Evolutionary conservation across 257 asterid genomes (phyloP), one percentile per base, ranked within the genome.

Genomic region (Salvia miltiorrhiza): DNA sequence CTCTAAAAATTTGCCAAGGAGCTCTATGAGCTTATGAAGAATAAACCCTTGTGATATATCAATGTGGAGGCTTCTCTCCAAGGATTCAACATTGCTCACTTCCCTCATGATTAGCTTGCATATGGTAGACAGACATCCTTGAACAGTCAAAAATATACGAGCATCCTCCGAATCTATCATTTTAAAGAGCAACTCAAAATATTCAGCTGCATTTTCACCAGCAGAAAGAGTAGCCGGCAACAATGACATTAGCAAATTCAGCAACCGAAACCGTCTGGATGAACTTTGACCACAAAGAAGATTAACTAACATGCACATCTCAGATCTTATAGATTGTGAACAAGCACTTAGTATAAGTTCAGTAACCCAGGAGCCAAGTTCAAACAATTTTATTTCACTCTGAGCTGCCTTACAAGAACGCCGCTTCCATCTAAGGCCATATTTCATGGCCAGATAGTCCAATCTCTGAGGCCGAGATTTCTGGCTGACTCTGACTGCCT

Each of bases 321-420:
- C 99, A 23, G 97, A 89, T 72, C 99, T 84, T 76, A 94, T 89
- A 73, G 99, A 91, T 81, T 87, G 99, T 55, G 99, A 94, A 72
- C 97, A 94, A 76, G 97, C 97, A 77, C 99, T 94, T 80, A 94
- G 80, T 75, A 94, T 86, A 60, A 94, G 97, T 85, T 94, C 99
- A 7, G 96, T 89, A 63, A 94, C 99, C 99, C 99, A 94, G 60
- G 97, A 89, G 48, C 99, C 99, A 61, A 94, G 93, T 74, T 94
- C 99, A 82, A 94, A 94, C 23, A 93, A 76, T 74, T 88, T 79
- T 33, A 84, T 83, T 72, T 80, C 96, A 79, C 88, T 84, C 79
- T 78, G 90, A 79, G 73, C 84, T 37, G 82, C 77, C 77, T 84
- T 91, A 66, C 83, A 78, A 49, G 88, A 80, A 53, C 88, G 88